Percentiles rank a stretch among this genome's conserved stretches.
phyloP scores from a whole-genome alignment of 2,329 filamentous ascomycete genomes.

The Ophiostoma ulmi region DNA sequence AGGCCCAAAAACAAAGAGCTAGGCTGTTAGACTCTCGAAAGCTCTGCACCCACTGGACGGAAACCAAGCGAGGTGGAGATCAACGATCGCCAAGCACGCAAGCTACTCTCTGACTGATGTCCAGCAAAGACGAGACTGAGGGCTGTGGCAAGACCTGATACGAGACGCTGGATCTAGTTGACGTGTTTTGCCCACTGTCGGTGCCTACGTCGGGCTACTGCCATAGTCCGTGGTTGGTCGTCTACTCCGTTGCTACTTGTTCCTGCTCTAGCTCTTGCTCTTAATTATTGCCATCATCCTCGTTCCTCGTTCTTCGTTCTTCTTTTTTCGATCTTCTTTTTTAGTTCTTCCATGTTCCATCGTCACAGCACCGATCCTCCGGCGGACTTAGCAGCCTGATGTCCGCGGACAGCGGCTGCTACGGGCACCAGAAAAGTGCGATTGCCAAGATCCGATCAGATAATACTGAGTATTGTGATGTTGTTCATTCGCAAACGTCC shows the following conservation, averaged over 20 bases:
- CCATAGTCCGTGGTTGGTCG: not conserved
- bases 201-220: not conserved
- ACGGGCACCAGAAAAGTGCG: not conserved
- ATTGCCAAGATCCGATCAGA: not conserved
- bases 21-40: not conserved
- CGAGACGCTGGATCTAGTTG: not conserved
- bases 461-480: not conserved
- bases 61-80: not conserved
- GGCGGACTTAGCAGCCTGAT: not conserved
- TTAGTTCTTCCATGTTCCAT: not conserved
- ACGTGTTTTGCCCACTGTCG: not conserved
- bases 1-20: not conserved
- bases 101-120: not conserved
- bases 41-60: not conserved
- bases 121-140: not conserved
- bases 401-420: not conserved
- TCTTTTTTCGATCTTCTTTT: not conserved
- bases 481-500: no score
- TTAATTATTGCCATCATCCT: no score
- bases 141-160: not conserved
- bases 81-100: conserved; percentile 5
- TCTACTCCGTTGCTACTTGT: no score
- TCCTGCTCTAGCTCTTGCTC: no score
- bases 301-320: not conserved
- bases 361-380: not conserved